Evolutionary conservation across 1,284 basidiomycete genomes (phyloP).

Genomic region (Ganoderma meredithae): DNA sequence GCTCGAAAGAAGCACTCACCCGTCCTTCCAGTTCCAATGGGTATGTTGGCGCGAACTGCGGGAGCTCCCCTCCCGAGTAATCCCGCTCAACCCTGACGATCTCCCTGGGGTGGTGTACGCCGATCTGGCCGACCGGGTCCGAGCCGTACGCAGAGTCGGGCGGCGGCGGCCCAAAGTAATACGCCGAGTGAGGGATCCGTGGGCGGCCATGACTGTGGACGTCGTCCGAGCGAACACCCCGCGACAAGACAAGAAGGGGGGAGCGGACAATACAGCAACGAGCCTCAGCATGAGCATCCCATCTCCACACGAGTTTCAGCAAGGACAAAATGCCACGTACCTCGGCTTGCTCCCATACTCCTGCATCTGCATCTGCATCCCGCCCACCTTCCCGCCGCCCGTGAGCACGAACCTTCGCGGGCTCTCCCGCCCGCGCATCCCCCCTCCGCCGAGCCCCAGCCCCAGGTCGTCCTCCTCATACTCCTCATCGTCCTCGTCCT

Average conservation of each 20-base stretch:
- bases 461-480: conserved; percentile 6
- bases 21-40: conserved; percentile 85
- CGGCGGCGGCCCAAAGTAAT: conserved; percentile 84
- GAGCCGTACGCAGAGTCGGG: conserved; percentile 78
- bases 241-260: neutral
- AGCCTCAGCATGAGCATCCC: neutral
- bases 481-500: conserved; percentile 9
- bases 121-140: conserved; percentile 79
- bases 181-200: conserved; percentile 76
- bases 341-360: conserved; percentile 31
- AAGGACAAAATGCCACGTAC: conserved; percentile 13
- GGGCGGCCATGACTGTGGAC: conserved; percentile 43
- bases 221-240: neutral
- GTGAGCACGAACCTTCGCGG: conserved; percentile 29
- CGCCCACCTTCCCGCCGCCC: conserved; percentile 27
- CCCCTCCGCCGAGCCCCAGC: conserved; percentile 13
- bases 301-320: neutral
- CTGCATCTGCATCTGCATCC: conserved; percentile 30
- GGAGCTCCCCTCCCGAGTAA: conserved; percentile 81
- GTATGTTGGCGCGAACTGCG: conserved; percentile 82
- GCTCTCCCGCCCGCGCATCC: conserved; percentile 23
- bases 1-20: conserved; percentile 53
- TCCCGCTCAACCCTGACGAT: conserved; percentile 85
- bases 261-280: too few species aligned
- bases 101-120: conserved; percentile 85